Evolutionary conservation across 1,139 yeast genomes (phyloP).

Genomic region (Lodderomyces metapsilosis): DNA sequence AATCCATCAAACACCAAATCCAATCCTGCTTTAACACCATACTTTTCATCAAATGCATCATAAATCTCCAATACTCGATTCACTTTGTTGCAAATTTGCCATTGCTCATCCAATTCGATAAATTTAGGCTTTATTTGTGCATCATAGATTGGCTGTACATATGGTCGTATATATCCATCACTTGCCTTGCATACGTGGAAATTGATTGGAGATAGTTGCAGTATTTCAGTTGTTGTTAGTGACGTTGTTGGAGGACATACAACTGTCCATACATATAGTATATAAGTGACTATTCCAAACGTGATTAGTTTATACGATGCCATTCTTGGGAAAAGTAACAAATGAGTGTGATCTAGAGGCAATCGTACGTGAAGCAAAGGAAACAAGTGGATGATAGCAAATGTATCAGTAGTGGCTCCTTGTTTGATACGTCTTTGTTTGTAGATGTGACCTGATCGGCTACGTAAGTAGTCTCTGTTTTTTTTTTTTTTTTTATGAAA

Average conservation of each 20-base stretch:
- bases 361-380: no score
- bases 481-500: background rate
- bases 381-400: no score
- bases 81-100: constrained; percentile 3
- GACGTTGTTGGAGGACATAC: constrained; percentile 14
- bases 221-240: background rate
- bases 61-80: background rate
- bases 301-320: constrained; percentile 1
- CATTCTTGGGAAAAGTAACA: background rate
- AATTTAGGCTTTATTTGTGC: constrained; percentile 10
- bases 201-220: constrained; percentile 13
- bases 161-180: constrained; percentile 13
- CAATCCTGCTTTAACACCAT: constrained; percentile 5
- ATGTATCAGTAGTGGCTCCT: no score
- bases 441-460: no score
- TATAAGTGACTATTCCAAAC: constrained; percentile 7
- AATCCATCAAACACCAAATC: background rate
- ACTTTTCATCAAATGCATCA: constrained; percentile 7
- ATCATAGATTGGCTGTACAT: constrained; percentile 13
- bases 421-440: no score
- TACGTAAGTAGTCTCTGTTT: no score
- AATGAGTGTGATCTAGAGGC: background rate
- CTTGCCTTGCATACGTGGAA: constrained; percentile 15
- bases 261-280: constrained; percentile 14
- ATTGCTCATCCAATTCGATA: constrained; percentile 6